These are phyloP conservation scores for Penicillium silybi DNA, from an alignment of 495 filamentous ascomycete genomes.

Conservation along the genomic window DNA sequence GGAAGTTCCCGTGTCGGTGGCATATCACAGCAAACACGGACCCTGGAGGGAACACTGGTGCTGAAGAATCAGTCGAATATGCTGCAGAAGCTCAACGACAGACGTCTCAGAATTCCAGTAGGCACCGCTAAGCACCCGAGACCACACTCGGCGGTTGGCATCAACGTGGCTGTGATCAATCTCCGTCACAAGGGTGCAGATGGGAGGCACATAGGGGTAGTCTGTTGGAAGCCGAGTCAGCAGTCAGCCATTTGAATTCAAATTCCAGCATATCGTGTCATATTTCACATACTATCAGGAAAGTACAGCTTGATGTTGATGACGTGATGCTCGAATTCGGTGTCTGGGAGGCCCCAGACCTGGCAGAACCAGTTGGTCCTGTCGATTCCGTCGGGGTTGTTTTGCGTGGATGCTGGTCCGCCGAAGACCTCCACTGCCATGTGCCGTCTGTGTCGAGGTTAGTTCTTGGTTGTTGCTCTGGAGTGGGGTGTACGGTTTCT, in stretches of 20 bases:
- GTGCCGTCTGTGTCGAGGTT: not conserved
- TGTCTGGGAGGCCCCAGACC: not conserved
- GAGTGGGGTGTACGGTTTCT: not conserved
- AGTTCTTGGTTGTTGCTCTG: not conserved
- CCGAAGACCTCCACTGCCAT: not conserved
- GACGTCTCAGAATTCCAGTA: not conserved
- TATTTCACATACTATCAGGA: not conserved
- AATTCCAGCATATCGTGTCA: not conserved
- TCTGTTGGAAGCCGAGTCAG: not conserved
- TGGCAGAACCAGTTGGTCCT: not conserved
- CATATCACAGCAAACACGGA: not conserved
- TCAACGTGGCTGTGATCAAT: not conserved
- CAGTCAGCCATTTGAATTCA: no score
- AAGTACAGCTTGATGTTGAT: not conserved
- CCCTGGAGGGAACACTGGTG: not conserved
- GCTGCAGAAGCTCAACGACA: not conserved
- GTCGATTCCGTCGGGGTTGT: not conserved
- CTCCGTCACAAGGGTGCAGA: not conserved
- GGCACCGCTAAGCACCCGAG: not conserved
- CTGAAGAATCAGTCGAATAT: not conserved
- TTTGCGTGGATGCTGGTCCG: not conserved
- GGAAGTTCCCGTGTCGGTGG: not conserved
- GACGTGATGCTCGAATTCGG: not conserved
- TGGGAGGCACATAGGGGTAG: not conserved
- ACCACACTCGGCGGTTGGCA: not conserved